phyloP scores from a whole-genome alignment of 2,329 filamentous ascomycete species.

The Cladophialophora immunda region DNA sequence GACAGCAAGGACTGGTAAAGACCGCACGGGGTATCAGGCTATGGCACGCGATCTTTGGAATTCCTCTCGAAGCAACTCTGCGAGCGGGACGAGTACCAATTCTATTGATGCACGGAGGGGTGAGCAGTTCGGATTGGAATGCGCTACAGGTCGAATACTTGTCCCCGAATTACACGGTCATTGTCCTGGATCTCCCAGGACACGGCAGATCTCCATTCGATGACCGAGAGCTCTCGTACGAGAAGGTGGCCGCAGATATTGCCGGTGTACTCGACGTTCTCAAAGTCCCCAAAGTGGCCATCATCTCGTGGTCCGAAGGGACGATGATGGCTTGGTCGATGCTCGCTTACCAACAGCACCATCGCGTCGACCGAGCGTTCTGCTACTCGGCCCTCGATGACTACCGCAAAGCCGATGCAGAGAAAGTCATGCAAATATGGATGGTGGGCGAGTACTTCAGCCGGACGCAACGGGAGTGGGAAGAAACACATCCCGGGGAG shows the following conservation, averaged over 20 bases:
- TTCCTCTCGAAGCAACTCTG: constrained; percentile 10
- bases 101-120: constrained; percentile 13
- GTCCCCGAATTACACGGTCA: constrained; percentile 8
- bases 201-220: constrained; percentile 19
- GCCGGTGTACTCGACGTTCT: constrained; percentile 11
- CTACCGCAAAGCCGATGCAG: constrained; percentile 19
- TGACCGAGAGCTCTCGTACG: constrained; percentile 15
- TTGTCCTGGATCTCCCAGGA: constrained; percentile 16
- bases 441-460: constrained; percentile 18
- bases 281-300: constrained; percentile 10
- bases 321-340: constrained; percentile 19
- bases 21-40: too few relatives aligned
- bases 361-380: constrained; percentile 14
- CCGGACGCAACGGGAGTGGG: constrained; percentile 14
- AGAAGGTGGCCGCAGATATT: constrained; percentile 18
- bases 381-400: constrained; percentile 21
- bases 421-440: constrained; percentile 14
- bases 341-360: constrained; percentile 13
- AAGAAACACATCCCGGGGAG: constrained; percentile 10
- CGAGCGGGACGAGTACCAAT: background rate
- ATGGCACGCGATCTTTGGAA: constrained; percentile 1
- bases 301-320: constrained; percentile 20
- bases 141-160: constrained; percentile 17
- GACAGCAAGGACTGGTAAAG: too few relatives aligned
- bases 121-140: constrained; percentile 20